These are phyloP conservation scores for Niveomyces coronatus DNA, from an alignment of 2,329 filamentous ascomycete species.

Conservation along the genomic window DNA sequence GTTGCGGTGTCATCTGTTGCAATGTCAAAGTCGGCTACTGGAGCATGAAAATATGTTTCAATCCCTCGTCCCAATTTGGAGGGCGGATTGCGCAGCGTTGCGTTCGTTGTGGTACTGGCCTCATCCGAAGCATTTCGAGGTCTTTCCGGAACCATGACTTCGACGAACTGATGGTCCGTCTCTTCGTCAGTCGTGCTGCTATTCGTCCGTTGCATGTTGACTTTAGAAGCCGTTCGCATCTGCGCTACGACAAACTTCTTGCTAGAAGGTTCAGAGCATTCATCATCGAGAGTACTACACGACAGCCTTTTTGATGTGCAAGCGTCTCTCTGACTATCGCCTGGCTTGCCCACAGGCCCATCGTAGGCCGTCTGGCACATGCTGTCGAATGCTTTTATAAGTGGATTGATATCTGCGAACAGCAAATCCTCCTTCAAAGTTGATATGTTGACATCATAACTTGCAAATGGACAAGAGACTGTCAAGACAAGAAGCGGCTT, in stretches of 20 bases:
- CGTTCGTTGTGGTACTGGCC: background rate
- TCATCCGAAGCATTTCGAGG: background rate
- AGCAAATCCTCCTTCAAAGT: slow-evolving; percentile 62
- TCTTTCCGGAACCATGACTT: background rate
- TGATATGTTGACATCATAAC: slow-evolving; percentile 64
- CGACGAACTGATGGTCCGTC: slow-evolving; percentile 9
- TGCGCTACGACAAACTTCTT: slow-evolving; percentile 9
- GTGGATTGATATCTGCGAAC: slow-evolving; percentile 44
- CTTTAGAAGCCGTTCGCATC: slow-evolving; percentile 20
- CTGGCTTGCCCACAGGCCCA: background rate
- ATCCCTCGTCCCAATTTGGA: slow-evolving; percentile 13
- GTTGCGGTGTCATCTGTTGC: slow-evolving; percentile 25
- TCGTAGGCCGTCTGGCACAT: slow-evolving; percentile 1
- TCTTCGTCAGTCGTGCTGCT: slow-evolving; percentile 23
- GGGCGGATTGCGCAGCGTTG: background rate
- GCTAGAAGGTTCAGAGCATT: no score
- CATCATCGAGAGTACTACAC: no score
- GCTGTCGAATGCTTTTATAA: slow-evolving; percentile 34
- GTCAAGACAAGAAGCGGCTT: slow-evolving; percentile 54
- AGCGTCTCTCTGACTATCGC: no score
- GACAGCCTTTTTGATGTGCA: no score
- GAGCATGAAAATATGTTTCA: slow-evolving; percentile 21
- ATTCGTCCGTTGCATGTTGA: slow-evolving; percentile 23
- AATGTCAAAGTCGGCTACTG: slow-evolving; percentile 20
- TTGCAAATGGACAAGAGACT: slow-evolving; percentile 49